Percentiles rank a stretch among this genome's conserved stretches.
Evolutionary conservation across 805 yeast species (phyloP).

Genomic region (Sugiyamaella lignohabitans): DNA sequence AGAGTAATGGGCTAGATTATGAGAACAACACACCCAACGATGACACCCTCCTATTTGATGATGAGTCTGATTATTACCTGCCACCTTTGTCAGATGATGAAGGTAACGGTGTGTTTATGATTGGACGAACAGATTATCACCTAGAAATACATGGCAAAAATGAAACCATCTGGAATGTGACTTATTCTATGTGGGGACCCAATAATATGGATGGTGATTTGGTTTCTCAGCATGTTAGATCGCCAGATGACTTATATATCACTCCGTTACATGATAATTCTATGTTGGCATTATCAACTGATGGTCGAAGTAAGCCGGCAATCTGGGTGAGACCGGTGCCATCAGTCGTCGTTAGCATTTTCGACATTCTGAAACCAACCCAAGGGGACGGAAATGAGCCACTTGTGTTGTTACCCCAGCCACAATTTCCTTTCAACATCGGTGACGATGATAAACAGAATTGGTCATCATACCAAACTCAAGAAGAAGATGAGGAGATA

Average conservation of each 20-base stretch:
- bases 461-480: conserved; percentile 4
- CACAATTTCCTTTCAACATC: conserved; percentile 20
- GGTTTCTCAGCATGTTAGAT: conserved; percentile 34
- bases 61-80: background rate
- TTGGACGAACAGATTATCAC: conserved; percentile 34
- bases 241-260: conserved; percentile 68
- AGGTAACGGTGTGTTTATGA: conserved; percentile 23
- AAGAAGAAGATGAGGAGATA: too few relatives aligned
- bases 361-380: conserved; percentile 53
- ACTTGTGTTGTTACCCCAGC: conserved; percentile 35
- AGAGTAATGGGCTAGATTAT: conserved; percentile 5
- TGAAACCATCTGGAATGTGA: conserved; percentile 74
- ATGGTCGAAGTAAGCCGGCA: conserved; percentile 60
- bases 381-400: conserved; percentile 11
- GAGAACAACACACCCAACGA: conserved; percentile 3
- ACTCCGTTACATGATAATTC: conserved; percentile 81
- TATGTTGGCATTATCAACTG: conserved; percentile 56
- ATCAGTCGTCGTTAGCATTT: conserved; percentile 65
- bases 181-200: conserved; percentile 87
- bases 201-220: conserved; percentile 68
- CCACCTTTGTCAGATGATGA: background rate
- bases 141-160: conserved; percentile 63
- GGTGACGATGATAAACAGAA: background rate
- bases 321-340: conserved; percentile 75
- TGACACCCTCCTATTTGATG: background rate